Conservation (phyloP, 2,329 filamentous ascomycete species). For the Biscogniauxia marginata region DNA sequence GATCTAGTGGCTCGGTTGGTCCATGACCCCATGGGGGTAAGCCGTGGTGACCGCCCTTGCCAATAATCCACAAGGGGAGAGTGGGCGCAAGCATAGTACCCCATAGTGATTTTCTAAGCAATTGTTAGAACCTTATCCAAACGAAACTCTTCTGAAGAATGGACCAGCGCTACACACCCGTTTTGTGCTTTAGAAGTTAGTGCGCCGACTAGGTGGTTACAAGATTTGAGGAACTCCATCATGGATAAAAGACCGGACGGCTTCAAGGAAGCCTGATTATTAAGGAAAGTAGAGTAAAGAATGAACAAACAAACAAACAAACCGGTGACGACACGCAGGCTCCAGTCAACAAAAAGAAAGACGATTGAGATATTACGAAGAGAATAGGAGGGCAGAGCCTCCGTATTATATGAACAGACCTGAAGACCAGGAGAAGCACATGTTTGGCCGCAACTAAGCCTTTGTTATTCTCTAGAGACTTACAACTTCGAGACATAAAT, state of each 20-base stretch:
- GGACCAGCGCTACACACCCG: constrained; percentile 22
- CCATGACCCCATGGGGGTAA: constrained; percentile 52
- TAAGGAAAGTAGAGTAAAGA: constrained; percentile 11
- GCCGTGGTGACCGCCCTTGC: constrained; percentile 11
- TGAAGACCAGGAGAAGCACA: no score
- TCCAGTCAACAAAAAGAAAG: neutral
- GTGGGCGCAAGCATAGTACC: constrained; percentile 33
- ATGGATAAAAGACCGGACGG: constrained; percentile 27
- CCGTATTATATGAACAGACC: neutral
- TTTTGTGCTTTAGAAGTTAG: constrained; percentile 26
- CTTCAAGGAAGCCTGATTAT: constrained; percentile 19
- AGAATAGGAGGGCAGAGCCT: neutral
- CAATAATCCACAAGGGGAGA: constrained; percentile 31
- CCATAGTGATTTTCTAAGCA: constrained; percentile 29
- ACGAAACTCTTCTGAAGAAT: neutral
- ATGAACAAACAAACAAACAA: constrained; percentile 10
- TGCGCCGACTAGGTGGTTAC: constrained; percentile 18
- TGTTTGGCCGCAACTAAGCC: neutral
- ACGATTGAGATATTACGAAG: no score
- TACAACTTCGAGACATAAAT: neutral
- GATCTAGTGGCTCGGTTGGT: constrained; percentile 45
- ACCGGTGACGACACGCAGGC: neutral
- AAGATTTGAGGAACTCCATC: constrained; percentile 25
- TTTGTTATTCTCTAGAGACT: neutral
- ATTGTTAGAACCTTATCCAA: constrained; percentile 2